These are phyloP conservation scores for Telfairia occidentalis DNA, from an alignment of 331 rosid species.

Conservation along the genomic window DNA sequence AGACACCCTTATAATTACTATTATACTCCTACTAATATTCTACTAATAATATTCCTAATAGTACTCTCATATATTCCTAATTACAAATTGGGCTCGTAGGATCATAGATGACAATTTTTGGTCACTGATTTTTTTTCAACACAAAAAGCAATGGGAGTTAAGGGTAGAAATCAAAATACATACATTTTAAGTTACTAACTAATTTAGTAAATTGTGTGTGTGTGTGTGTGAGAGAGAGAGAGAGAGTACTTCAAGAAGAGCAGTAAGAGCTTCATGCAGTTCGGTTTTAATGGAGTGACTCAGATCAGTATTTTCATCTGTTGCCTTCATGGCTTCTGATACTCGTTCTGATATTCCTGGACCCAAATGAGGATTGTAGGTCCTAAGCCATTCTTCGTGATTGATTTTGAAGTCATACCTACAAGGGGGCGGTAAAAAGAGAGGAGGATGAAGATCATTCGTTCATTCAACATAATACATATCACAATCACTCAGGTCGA, in stretches of 20 bases:
- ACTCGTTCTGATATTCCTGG: conserved; percentile 75
- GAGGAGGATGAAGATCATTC: background rate
- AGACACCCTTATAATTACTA: too few species aligned
- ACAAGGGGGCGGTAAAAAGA: conserved; percentile 3
- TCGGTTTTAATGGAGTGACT: conserved; percentile 43
- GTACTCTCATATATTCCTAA: too few species aligned
- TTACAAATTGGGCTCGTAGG: background rate
- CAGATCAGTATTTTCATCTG: conserved; percentile 37
- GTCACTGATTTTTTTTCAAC: background rate
- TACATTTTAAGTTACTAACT: background rate
- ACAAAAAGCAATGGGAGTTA: background rate
- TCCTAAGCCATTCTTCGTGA: conserved; percentile 63
- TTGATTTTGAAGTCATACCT: conserved; percentile 79
- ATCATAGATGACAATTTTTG: background rate
- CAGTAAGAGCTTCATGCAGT: conserved; percentile 47
- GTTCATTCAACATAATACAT: conserved; percentile 9
- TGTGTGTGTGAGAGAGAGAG: background rate
- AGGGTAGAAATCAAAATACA: background rate
- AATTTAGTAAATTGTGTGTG: background rate
- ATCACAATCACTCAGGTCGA: conserved; percentile 10
- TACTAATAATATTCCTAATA: too few species aligned
- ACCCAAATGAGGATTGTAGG: conserved; percentile 62
- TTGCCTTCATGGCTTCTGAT: conserved; percentile 37
- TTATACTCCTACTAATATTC: too few species aligned
- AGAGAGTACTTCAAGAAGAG: conserved; percentile 73